A percentile compares a stretch with the other conserved stretches of the same genome.
Evolutionary conservation across 371 early-diverging fungal genomes (phyloP).

Genomic region (Mucor plumbeus): DNA sequence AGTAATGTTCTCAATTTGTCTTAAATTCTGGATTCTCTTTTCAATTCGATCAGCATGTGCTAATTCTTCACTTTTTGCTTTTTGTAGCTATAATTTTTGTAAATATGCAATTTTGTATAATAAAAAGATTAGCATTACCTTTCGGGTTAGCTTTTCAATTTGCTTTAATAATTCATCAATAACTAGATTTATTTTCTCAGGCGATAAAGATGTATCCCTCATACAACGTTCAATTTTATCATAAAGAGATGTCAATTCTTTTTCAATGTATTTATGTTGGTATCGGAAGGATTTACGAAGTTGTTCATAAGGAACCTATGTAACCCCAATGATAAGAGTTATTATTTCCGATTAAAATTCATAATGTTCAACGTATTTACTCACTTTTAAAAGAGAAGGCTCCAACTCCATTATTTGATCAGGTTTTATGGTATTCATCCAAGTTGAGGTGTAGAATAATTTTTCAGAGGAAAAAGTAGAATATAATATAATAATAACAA

Average conservation of each 20-base stretch:
- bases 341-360: neutral
- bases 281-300: slow-evolving; percentile 79
- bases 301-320: slow-evolving; percentile 91
- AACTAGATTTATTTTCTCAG: slow-evolving; percentile 55
- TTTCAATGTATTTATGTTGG: slow-evolving; percentile 84
- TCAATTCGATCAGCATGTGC: slow-evolving; percentile 68
- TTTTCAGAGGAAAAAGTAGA: neutral
- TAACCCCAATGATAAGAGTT: neutral
- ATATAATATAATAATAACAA: no score
- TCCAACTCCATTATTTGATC: slow-evolving; percentile 84
- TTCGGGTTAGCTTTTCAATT: slow-evolving; percentile 74
- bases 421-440: slow-evolving; percentile 77
- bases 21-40: slow-evolving; percentile 77
- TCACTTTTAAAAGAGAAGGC: slow-evolving; percentile 87
- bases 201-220: slow-evolving; percentile 35
- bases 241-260: slow-evolving; percentile 65
- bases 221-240: slow-evolving; percentile 51
- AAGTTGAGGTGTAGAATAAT: neutral
- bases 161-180: slow-evolving; percentile 70
- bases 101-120: no score
- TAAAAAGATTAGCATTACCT: slow-evolving; percentile 46
- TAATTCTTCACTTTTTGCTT: slow-evolving; percentile 79
- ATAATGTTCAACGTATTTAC: neutral
- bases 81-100: slow-evolving; percentile 60
- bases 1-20: slow-evolving; percentile 66